These are phyloP conservation scores for Plantago major DNA, from an alignment of 257 asterid species.

Conservation along the genomic window DNA sequence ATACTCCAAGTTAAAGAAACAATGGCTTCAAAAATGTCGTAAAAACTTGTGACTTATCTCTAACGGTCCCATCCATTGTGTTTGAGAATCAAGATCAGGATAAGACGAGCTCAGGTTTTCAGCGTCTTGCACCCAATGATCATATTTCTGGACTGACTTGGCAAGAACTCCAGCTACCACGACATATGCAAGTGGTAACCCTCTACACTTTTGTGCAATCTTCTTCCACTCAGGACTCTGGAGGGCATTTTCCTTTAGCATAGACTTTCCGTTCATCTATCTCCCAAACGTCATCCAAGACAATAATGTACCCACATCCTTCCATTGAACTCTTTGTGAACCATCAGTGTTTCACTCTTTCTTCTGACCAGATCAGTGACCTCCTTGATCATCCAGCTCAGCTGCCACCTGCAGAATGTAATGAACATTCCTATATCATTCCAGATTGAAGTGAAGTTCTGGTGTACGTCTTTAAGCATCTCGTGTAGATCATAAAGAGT, in stretches of 20 bases:
- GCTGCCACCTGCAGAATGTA: no score
- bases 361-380: background rate
- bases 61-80: no score
- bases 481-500: no score
- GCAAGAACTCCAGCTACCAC: slow-evolving; percentile 2
- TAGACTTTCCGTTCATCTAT: background rate
- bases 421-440: no score
- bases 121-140: background rate
- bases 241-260: no score
- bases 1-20: no score
- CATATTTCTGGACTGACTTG: background rate
- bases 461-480: no score
- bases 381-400: background rate
- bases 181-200: background rate
- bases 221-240: no score
- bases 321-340: background rate
- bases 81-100: background rate
- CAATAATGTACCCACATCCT: background rate
- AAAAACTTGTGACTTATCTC: no score
- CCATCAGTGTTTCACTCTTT: background rate
- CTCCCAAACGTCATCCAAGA: background rate
- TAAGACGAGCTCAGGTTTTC: background rate
- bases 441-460: no score
- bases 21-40: no score
- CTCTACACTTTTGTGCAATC: no score